Percentiles rank a stretch among this genome's conserved stretches.
phyloP scores from a whole-genome alignment of 176 grass and related monocot species.

The Leersia perrieri region DNA sequence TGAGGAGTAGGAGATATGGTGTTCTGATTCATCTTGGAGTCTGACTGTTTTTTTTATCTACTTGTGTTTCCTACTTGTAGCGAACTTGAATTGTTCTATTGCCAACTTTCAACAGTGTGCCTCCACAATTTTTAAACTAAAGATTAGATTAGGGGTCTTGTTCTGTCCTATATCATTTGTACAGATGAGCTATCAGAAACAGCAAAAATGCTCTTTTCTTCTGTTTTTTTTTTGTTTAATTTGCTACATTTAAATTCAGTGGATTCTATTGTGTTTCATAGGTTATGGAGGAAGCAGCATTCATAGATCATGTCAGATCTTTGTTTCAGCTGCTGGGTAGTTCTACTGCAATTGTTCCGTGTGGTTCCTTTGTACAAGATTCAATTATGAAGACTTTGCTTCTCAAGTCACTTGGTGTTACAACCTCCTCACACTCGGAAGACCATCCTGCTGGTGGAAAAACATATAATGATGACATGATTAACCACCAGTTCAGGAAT shows the following conservation, averaged over 20 bases:
- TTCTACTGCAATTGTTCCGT: background rate
- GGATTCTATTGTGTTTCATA: conserved; percentile 16
- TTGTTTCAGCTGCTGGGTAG: conserved; percentile 17
- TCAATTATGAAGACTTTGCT: background rate
- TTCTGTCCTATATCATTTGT: background rate
- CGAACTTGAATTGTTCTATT: background rate
- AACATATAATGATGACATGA: background rate
- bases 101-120: background rate
- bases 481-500: background rate
- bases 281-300: conserved; percentile 45
- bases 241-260: background rate
- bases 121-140: background rate
- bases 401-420: background rate
- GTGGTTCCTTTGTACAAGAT: background rate
- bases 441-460: background rate
- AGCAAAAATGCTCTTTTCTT: background rate
- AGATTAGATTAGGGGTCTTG: background rate
- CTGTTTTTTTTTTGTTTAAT: background rate
- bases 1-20: background rate
- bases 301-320: conserved; percentile 39
- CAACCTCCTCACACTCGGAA: background rate
- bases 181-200: background rate
- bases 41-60: background rate
- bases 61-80: background rate
- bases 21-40: background rate